Conservation (phyloP, 169 alveolate genomes). For the Plasmodium vivax region DNA sequence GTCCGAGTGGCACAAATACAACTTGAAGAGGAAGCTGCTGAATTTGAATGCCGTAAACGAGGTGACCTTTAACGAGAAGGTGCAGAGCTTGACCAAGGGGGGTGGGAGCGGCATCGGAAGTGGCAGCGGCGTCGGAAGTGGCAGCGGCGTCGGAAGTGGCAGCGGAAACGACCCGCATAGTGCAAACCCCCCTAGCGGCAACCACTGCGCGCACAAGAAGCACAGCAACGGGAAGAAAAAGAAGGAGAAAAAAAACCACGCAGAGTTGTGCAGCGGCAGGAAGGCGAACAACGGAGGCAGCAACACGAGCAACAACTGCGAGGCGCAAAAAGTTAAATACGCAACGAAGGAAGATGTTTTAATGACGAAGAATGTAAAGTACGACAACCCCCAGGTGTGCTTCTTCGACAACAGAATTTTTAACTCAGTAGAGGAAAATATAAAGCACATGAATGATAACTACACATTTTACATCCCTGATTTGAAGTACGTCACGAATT, state of each 20-base stretch:
- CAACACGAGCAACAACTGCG: not conserved
- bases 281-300: not conserved
- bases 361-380: constrained; percentile 36
- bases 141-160: no score
- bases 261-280: not conserved
- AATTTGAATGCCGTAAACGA: constrained; percentile 75
- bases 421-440: constrained; percentile 73
- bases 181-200: not conserved
- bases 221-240: constrained; percentile 29
- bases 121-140: no score
- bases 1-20: constrained; percentile 90
- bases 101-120: no score
- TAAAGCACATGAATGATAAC: constrained; percentile 77
- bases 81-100: constrained; percentile 44
- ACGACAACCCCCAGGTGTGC: constrained; percentile 75
- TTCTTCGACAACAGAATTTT: constrained; percentile 79
- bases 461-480: constrained; percentile 77
- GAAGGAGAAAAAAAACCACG: constrained; percentile 29
- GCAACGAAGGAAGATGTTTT: constrained; percentile 55
- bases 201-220: constrained; percentile 5
- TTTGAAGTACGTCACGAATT: constrained; percentile 54
- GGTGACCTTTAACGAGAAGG: constrained; percentile 73
- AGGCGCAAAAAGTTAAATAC: constrained; percentile 5
- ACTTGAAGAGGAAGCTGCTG: constrained; percentile 85
- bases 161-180: constrained; percentile 18